Base-by-base conservation (phyloP, 257 asterid genomes). In the Lithospermum erythrorhizon region DNA sequence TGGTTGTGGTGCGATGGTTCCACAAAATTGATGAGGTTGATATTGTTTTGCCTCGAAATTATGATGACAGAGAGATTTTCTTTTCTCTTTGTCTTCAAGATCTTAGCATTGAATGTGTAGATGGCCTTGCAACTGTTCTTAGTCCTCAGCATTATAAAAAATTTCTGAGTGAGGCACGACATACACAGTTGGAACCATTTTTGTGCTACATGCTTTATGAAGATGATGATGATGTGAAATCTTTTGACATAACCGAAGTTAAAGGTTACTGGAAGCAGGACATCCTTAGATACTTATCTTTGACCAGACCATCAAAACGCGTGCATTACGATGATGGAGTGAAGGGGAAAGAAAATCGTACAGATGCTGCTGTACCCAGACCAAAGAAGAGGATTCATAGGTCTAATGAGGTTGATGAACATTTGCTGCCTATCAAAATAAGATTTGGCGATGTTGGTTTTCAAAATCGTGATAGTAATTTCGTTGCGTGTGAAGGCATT, bases 11-110 rank as follows among this genome's bases (percentile, higher is more conserved):
- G 78, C 94, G 80, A 68, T 90, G 96, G 96, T 90, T 90, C 79
- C 95, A 90, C 90, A 87, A 81, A 85, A 75, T 85, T 78, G 97
- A 90, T 65, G 97, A 90, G 83, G 94, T 85, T 90, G 89, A 87
- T 84, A 72, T 83, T 80, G 81, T 68, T 87, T 81, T 90, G 85
- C 90, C 95, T 76, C 84, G 37, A 68, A 73, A 70, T 37, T 79
- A 74, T 83, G 81, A 75, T 83, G 96, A 83, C 94, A 87, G 80
- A 77, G 96, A 90, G 94, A 83, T 90, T 83, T 84, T 87, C 85
- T 84, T 80, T 74, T 83, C 96, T 85, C 90, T 79, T 71, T 83
- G 94, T 79, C 95, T 79, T 75, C 96, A 87, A 87, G 89, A 80
- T 81, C 89, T 90, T 82, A 83, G 87, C 79, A 76, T 85, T 53